Conservation (phyloP, 2,329 filamentous ascomycete genomes). For the Botrytis squamosa region DNA sequence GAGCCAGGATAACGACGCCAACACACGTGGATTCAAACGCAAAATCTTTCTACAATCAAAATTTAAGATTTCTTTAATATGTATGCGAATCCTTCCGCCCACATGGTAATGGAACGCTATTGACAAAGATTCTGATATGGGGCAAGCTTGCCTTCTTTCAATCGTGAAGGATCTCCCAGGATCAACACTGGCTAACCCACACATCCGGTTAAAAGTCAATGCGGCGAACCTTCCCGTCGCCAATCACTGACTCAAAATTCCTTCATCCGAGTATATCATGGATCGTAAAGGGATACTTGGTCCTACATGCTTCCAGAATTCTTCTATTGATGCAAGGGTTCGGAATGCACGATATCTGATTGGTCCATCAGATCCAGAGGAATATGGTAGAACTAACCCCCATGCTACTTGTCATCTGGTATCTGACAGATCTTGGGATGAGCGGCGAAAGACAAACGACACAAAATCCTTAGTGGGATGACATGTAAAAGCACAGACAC, state of each 20-base stretch:
- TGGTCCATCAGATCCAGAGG: not conserved
- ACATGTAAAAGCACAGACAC: not conserved
- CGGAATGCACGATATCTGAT: not conserved
- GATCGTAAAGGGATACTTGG: not conserved
- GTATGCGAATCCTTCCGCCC: not conserved
- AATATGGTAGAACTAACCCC: not conserved
- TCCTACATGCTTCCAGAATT: not conserved
- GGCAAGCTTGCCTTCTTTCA: not conserved
- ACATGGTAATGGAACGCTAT: not conserved
- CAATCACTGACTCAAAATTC: not conserved
- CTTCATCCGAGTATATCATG: not conserved
- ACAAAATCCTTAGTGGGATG: not conserved
- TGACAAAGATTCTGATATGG: not conserved
- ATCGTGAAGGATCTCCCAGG: not conserved
- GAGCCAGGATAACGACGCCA: not conserved
- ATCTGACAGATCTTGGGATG: not conserved
- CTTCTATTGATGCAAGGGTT: not conserved
- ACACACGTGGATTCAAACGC: not conserved
- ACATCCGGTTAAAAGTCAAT: not conserved
- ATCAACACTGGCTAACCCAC: not conserved
- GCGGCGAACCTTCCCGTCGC: not conserved
- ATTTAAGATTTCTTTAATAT: not conserved
- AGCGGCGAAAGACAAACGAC: not conserved
- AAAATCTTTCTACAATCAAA: not conserved
- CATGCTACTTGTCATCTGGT: not conserved